Conservation (phyloP, 768 basidiomycete species). For the Boletus rufocinnamomeus region DNA sequence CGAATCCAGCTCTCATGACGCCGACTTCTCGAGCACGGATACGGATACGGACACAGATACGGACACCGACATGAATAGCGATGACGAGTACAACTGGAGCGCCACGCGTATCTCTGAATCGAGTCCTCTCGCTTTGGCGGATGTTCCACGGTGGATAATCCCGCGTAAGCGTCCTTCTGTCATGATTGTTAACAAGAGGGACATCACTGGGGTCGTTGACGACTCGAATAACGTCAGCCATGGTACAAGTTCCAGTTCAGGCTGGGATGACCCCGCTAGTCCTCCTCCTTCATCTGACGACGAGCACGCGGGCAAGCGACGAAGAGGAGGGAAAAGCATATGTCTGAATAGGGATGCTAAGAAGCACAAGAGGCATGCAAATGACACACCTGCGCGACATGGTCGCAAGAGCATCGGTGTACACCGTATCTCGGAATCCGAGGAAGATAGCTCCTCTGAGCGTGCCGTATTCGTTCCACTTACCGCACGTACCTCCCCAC, state of each 20-base stretch:
- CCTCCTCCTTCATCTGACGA: slow-evolving; percentile 10
- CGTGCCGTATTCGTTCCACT: not conserved
- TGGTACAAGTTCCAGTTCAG: not conserved
- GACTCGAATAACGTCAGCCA: not conserved
- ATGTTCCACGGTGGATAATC: slow-evolving; percentile 20
- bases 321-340: slow-evolving; percentile 9
- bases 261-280: not conserved
- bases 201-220: not conserved
- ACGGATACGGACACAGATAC: slow-evolving; percentile 18
- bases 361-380: slow-evolving; percentile 12
- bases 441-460: not conserved
- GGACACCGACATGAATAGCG: slow-evolving; percentile 18
- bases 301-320: slow-evolving; percentile 20
- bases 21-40: slow-evolving; percentile 12
- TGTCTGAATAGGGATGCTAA: slow-evolving; percentile 10
- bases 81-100: slow-evolving; percentile 19
- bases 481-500: not conserved
- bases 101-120: slow-evolving; percentile 4
- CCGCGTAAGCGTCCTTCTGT: slow-evolving; percentile 27
- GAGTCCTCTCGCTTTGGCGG: slow-evolving; percentile 7
- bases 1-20: slow-evolving; percentile 10
- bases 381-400: slow-evolving; percentile 14
- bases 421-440: not conserved
- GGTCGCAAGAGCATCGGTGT: not conserved
- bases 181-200: slow-evolving; percentile 1